These are phyloP conservation scores for Penicillium sclerotigenum DNA, from an alignment of 2,329 filamentous ascomycete genomes.

Conservation along the genomic window DNA sequence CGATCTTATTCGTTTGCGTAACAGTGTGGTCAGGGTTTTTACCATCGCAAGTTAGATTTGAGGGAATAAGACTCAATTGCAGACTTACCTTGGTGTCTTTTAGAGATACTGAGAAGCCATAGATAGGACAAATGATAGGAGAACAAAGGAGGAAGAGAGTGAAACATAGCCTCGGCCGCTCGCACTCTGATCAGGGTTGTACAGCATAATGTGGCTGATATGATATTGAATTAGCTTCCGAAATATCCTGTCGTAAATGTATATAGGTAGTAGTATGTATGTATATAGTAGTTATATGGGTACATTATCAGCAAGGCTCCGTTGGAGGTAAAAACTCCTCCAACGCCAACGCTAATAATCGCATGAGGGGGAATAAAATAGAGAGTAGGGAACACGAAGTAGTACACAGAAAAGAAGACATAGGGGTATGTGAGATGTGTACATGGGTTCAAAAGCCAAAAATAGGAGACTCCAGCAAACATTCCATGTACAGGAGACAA, in stretches of 20 bases:
- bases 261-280: background rate
- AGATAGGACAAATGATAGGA: too few species aligned
- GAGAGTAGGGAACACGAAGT: background rate
- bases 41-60: background rate
- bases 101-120: too few species aligned
- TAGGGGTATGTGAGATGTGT: background rate
- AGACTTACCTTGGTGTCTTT: too few species aligned
- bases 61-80: background rate
- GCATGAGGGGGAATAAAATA: conserved; percentile 8
- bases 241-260: background rate
- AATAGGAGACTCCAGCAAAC: background rate
- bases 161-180: too few species aligned
- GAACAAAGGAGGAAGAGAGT: too few species aligned
- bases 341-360: conserved; percentile 17
- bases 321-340: too few species aligned
- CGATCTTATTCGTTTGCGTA: background rate
- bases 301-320: conserved; percentile 3
- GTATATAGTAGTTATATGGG: background rate
- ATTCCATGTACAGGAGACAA: background rate
- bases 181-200: background rate
- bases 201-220: background rate
- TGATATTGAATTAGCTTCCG: background rate
- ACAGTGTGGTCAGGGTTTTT: too few species aligned
- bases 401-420: background rate
- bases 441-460: background rate